Evolutionary conservation across 2,329 filamentous ascomycete species (phyloP), one percentile per base, ranked within the genome.

Genomic region (Monosporascus ibericus): DNA sequence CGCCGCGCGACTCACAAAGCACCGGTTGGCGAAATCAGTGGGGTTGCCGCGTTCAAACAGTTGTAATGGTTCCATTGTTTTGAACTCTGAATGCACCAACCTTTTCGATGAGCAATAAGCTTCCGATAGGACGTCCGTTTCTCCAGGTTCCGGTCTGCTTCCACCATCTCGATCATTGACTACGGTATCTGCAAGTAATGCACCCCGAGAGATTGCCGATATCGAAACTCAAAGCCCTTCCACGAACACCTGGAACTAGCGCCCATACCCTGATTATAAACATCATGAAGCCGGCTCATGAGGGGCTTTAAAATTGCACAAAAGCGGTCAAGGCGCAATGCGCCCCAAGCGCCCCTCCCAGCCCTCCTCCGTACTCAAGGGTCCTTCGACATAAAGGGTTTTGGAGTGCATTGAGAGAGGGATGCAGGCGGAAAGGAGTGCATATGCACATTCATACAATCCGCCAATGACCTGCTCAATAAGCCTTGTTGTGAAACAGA

Each of bases 381-480:
- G 6, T 14, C 17, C 38, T 40, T 34, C 5, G 30, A 34, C 11
- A 14, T 34, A 14, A 34, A 34, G 30, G 30, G 30, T 34, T 34
- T 34, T 34, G 30, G 30, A 34, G 30, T 34, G 30, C 30, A 40
- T 40, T 40, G 11, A 40, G 38, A 20, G 38, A 27, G 14, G 22
- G 57, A 66, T 71, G 70, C 69, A 70, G 65, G 60, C 51, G 54
- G 63, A 70, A 68, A 70, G 69, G 69, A 70, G 67, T 71, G 69
- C 68, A 72, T 68, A 56, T 55, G 47, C 51, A 38, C 37, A 48
- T 48, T 54, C 51, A 52, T 48, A 44, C 57, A 46, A 53, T 55
- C 58, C 54, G 54, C 66, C 67, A 70, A 69, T 69, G 59, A 55
- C 48, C 44, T 50, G 27, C 47, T 38, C 39, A 25, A 27, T 40